Base-by-base conservation (phyloP, 179 eudicot species). In the Carnegiea gigantea region DNA sequence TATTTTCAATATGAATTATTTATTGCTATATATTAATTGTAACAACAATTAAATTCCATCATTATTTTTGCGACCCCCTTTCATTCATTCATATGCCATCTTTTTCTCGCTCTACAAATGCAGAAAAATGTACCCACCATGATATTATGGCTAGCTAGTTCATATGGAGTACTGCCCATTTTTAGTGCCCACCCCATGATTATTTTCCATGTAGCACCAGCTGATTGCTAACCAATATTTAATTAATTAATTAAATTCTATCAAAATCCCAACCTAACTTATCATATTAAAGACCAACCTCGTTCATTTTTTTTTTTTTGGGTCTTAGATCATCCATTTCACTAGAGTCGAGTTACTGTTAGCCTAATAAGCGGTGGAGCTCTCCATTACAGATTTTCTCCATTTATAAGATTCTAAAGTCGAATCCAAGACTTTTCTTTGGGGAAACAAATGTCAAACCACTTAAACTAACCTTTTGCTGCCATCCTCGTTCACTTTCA, bases 51-150 rank as follows among this genome's bases (percentile, higher is more conserved):
- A 78, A 83, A 83, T 78, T 59, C 51, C 48, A 62, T 64, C 82
- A 83, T 78, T 73, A 83, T 44, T 83, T 68, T 79, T 75, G 85
- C 43, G 79, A 81, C 85, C 70, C 78, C 60, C 20, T 53, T 76
- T 53, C 64, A 49, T 82, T 77, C 68, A 74, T 78, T 78, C 70
- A 83, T 78, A 67, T 62, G 67, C 57, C 82, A 70, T 77, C 60
- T 72, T 62, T 46, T 79, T 40, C 20, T n/a, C n/a, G n/a, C n/a
- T 28, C 64, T 79, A 79, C 78, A 36, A 79, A 23, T 83, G 79
- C 75, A 83, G 68, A 23, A 62, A 83, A 71, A 59, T 12, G 78
- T 65, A 82, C 84, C 81, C 81, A 75, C 83, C 80, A 46, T 67
- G 68, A 46, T 75, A 65, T 81, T 65, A 81, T 62, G 14, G 68